Evolutionary conservation across 2,329 filamentous ascomycete genomes (phyloP).

Genomic region (Tympanopsis confertula): DNA sequence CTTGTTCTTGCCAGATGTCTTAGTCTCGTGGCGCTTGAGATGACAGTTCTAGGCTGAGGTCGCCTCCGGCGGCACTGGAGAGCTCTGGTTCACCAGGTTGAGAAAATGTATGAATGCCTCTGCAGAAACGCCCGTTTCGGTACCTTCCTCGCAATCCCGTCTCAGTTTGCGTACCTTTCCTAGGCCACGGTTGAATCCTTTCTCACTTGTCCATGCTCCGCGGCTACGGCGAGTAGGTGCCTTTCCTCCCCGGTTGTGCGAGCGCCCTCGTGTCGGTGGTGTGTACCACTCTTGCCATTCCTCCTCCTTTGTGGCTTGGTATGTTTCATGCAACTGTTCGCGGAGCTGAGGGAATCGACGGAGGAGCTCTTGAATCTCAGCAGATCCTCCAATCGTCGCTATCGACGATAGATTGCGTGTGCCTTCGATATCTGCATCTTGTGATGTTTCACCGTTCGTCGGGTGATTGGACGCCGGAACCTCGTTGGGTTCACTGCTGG

Average conservation of each 20-base stretch:
- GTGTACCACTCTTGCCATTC: conserved; percentile 21
- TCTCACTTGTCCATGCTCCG: conserved; percentile 21
- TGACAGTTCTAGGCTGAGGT: no score
- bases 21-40: no score
- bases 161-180: conserved; percentile 22
- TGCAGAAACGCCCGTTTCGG: conserved; percentile 2
- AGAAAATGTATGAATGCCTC: not conserved
- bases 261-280: conserved; percentile 9
- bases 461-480: not conserved
- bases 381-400: not conserved
- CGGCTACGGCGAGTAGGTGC: not conserved
- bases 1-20: no score
- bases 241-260: conserved; percentile 9
- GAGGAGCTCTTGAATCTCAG: not conserved
- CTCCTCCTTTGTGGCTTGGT: conserved; percentile 22
- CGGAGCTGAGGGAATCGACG: conserved; percentile 20
- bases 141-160: conserved; percentile 20
- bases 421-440: not conserved
- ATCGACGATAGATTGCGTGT: not conserved
- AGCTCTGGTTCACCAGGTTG: not conserved
- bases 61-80: no score
- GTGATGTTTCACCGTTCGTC: not conserved
- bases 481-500: not conserved
- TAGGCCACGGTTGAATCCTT: conserved; percentile 25
- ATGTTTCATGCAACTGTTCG: conserved; percentile 25